Base-by-base conservation (phyloP, 2,329 filamentous ascomycete genomes). In the Alternaria ventricosa region DNA sequence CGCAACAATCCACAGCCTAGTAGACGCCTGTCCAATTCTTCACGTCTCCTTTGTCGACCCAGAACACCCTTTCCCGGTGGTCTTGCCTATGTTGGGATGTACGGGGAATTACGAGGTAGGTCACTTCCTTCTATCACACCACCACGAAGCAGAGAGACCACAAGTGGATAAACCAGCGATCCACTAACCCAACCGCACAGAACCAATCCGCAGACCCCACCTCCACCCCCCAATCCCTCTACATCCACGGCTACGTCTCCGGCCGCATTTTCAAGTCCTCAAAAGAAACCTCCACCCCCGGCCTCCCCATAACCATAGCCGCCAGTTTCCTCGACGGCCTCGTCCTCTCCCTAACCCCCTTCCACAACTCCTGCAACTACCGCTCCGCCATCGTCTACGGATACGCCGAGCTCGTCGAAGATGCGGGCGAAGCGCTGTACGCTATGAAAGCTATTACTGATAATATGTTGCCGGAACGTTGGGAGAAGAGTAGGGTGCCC, bases 251-350 rank as follows among this genome's bases (percentile, higher is more conserved):
- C 60, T 78, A 75, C 56, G 66, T 77, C 4, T 72, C 73, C 6
- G 69, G 89, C 1, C 90, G 93, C 8, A 84, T 97, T 33, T 91
- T 95, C 66, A 55, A 36, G 15, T n/a, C 15, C 33, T n/a, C 15
- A n/a, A 36, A 36, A 36, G 33, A 36, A 5, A 36, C 33, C 33
- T n/a, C 33, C 33, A 36, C 33, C 15, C 33, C 33, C 33, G 33
- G 33, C 1, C 33, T 36, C 33, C 33, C 60, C 5, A 43, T 63
- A 1, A 54, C 55, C 12, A 27, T 63, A 0, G 49, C 60, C 20
- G 51, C 50, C n/a, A 72, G 66, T 3, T 61, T 69, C 22, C 67
- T 80, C 15, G 77, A 80, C 55, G 78, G 78, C 47, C 64, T 79
- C 1, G 77, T 80, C 45, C 68, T 80, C 1, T 66, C 72, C 6